Conservation (phyloP, 345 rosid genomes). For the Lepidium sativum region DNA sequence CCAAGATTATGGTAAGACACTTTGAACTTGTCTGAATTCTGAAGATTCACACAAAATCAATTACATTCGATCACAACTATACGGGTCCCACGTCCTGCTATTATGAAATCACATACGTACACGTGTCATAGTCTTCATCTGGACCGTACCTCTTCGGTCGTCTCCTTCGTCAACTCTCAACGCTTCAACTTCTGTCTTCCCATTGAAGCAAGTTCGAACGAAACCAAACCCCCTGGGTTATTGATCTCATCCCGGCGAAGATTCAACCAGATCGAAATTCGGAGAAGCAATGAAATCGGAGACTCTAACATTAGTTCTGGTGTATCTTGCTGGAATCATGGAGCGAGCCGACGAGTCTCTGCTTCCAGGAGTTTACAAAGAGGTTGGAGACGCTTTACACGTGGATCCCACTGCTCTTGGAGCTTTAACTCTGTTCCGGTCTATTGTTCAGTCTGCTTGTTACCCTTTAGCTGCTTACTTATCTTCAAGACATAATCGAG, state of each 20-base stretch:
- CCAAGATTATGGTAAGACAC: not conserved
- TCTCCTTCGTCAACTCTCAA: conserved; percentile 3
- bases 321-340: conserved; percentile 61
- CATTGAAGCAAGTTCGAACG: conserved; percentile 1
- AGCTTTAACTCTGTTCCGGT: conserved; percentile 46
- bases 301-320: conserved; percentile 41
- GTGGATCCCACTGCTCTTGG: conserved; percentile 57
- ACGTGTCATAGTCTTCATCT: conserved; percentile 10
- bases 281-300: conserved; percentile 36
- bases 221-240: not conserved
- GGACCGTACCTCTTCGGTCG: conserved; percentile 1
- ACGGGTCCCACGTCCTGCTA: not conserved
- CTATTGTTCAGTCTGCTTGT: conserved; percentile 52
- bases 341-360: conserved; percentile 60
- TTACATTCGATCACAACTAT: not conserved
- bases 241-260: not conserved
- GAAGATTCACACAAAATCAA: conserved; percentile 1
- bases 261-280: not conserved
- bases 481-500: conserved; percentile 43
- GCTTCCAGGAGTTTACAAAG: conserved; percentile 65
- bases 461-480: conserved; percentile 72
- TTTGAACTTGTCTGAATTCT: not conserved
- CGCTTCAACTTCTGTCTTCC: not conserved
- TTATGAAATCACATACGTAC: not conserved
- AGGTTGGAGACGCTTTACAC: conserved; percentile 51